Conservation (phyloP, 768 basidiomycete species). For the Podaxis rugospora region DNA sequence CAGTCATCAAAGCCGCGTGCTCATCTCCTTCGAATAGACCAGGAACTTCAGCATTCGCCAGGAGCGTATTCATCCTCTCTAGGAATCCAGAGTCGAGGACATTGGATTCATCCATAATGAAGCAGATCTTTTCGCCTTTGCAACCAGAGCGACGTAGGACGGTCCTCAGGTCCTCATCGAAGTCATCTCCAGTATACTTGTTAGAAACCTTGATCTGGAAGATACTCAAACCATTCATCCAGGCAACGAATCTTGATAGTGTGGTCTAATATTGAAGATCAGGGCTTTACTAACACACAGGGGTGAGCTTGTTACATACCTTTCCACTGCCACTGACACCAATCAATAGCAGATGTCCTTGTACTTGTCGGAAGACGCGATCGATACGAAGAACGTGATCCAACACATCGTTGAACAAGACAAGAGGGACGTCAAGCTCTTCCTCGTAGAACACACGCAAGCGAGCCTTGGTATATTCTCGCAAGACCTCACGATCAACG, state of each 20-base stretch:
- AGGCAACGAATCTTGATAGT: conserved; percentile 95
- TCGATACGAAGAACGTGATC: conserved; percentile 98
- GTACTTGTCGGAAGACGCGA: conserved; percentile 96
- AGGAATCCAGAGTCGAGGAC: conserved; percentile 98
- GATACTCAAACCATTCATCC: conserved; percentile 99
- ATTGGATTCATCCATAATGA: conserved; percentile 99
- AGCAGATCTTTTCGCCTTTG: conserved; percentile 98
- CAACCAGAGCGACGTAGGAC: conserved; percentile 95
- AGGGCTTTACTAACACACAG: not conserved
- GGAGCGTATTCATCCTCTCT: conserved; percentile 98
- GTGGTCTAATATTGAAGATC: conserved; percentile 65
- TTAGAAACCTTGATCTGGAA: conserved; percentile 99
- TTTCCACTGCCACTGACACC: conserved; percentile 99
- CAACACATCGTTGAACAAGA: conserved; percentile 97
- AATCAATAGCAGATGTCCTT: conserved; percentile 94
- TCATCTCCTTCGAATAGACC: conserved; percentile 99
- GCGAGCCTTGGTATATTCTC: conserved; percentile 96
- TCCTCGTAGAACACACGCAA: conserved; percentile 99
- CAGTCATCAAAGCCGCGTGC: conserved; percentile 96
- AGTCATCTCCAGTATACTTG: conserved; percentile 97
- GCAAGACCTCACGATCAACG: conserved; percentile 87
- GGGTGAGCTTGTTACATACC: conserved; percentile 40
- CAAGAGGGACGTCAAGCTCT: conserved; percentile 95
- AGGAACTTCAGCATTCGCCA: conserved; percentile 99
- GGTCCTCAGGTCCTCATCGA: conserved; percentile 94